Evolutionary conservation across 1,139 yeast species (phyloP), one percentile per base, ranked within the genome.

Genomic region (Scheffersomyces cryptocercus): DNA sequence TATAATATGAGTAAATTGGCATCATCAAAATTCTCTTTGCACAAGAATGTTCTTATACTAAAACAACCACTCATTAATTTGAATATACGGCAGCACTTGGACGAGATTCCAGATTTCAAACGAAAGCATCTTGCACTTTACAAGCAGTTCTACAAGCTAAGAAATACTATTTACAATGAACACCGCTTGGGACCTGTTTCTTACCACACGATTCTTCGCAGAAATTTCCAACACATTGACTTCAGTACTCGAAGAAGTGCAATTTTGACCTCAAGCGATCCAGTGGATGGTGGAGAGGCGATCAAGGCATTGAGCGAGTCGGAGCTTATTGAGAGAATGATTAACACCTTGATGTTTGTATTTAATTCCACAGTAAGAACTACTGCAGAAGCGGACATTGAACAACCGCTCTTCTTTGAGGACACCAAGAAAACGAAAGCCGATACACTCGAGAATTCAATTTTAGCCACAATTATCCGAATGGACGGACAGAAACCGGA

Each of bases 301-400:
- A 30, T 28, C 3, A 30, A 14, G 2, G 24, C 15, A 11, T n/a
- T 54, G 3, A 16, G 34, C 8, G 42, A 48, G 8, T 36, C 37
- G 0, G 64, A 66, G 29, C 29, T 67, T 10, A 44, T 59, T 3
- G 41, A 49, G 14, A 47, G 79, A 15, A 38, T 68, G 29, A 45
- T 61, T 28, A 70, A 70, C 45, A 68, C 78, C 2, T 51, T 67
- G 29, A 66, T 61, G 14, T 73, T 73, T 53, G 68, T 72, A 3
- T 67, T 65, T 52, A 73, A 73, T 49, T 62, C 74, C 3, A 66
- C 76, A 0, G 70, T 71, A 36, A 43, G 46, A 35, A 9, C 53
- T 47, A 16, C 46, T 36, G 10, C 52, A 46, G 28, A 56, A 43
- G 42, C 46, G 5, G 46, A 51, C 2, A 49, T 49, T 14, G 48